Evolutionary conservation across 352 stramenopile species (phyloP).

Genomic region (Globisporangium nagaii): DNA sequence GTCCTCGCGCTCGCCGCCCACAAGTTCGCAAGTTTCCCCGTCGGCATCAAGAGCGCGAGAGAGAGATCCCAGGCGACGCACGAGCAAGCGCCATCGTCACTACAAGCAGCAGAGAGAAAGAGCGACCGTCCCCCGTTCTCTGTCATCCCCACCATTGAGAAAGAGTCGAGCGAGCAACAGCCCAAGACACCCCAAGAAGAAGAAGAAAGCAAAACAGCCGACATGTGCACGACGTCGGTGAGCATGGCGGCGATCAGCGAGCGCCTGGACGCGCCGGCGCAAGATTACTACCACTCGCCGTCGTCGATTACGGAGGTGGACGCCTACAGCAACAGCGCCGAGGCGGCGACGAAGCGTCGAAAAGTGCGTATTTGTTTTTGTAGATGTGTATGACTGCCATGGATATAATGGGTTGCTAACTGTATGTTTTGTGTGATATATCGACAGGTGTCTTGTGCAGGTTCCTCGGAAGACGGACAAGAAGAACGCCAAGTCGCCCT

Average conservation of each 20-base stretch:
- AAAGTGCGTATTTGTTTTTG: slow-evolving; percentile 25
- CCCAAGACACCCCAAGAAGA: background rate
- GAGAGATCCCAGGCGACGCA: background rate
- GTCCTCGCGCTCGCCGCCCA: background rate
- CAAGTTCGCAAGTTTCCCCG: slow-evolving; percentile 1
- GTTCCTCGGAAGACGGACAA: background rate
- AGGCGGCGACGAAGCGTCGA: slow-evolving; percentile 4
- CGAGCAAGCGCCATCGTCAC: background rate
- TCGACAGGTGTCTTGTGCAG: slow-evolving; percentile 9
- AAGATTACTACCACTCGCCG: slow-evolving; percentile 41
- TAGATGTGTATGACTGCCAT: background rate
- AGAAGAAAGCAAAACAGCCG: slow-evolving; percentile 3
- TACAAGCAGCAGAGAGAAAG: background rate
- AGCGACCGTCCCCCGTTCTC: background rate
- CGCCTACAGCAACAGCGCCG: slow-evolving; percentile 5
- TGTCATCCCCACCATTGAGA: too few species aligned
- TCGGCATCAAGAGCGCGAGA: background rate
- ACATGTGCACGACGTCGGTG: slow-evolving; percentile 26
- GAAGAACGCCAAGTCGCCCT: background rate
- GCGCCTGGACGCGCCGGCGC: slow-evolving; percentile 24
- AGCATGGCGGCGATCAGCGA: slow-evolving; percentile 20
- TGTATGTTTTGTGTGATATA: background rate
- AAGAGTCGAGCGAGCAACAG: background rate
- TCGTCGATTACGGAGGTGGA: slow-evolving; percentile 65
- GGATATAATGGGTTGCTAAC: background rate